These are phyloP conservation scores for Persicaria maculosa DNA, from an alignment of 148 eudicot genomes.

Conservation along the genomic window DNA sequence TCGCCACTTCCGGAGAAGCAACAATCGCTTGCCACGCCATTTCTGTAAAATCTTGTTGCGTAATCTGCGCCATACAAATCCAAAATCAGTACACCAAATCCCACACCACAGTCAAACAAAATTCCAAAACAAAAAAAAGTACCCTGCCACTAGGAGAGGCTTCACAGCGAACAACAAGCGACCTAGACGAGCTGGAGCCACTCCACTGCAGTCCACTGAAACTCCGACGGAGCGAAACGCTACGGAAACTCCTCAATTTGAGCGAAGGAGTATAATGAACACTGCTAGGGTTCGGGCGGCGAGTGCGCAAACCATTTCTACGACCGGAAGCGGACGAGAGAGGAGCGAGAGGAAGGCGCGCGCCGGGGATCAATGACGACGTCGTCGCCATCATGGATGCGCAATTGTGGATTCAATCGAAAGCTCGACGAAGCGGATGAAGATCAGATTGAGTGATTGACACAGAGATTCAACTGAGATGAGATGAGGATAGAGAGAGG, in stretches of 20 bases:
- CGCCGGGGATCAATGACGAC: conserved; percentile 4
- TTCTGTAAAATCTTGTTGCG: conserved; percentile 86
- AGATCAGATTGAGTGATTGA: no score
- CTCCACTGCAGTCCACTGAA: conserved; percentile 11
- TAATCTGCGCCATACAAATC: conserved; percentile 43
- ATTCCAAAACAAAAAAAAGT: not conserved
- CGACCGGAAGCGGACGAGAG: not conserved
- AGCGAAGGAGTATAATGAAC: not conserved
- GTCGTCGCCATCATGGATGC: conserved; percentile 6
- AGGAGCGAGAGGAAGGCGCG: conserved; percentile 1
- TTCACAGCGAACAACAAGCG: conserved; percentile 57
- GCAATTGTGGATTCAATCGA: not conserved
- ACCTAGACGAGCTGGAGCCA: conserved; percentile 17
- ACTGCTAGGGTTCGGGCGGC: not conserved
- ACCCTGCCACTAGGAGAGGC: conserved; percentile 52
- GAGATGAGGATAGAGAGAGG: conserved; percentile 7
- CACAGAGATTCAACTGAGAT: not conserved
- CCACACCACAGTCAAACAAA: not conserved
- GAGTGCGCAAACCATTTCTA: not conserved
- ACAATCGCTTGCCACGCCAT: conserved; percentile 99
- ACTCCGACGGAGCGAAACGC: conserved; percentile 20
- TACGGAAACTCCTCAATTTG: conserved; percentile 16
- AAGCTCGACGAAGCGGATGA: not conserved
- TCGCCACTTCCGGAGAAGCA: conserved; percentile 85
- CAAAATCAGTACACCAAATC: not conserved